These are phyloP conservation scores for Rhexocercosporidium sp. DNA, from an alignment of 2,329 filamentous ascomycete species.

Conservation along the genomic window DNA sequence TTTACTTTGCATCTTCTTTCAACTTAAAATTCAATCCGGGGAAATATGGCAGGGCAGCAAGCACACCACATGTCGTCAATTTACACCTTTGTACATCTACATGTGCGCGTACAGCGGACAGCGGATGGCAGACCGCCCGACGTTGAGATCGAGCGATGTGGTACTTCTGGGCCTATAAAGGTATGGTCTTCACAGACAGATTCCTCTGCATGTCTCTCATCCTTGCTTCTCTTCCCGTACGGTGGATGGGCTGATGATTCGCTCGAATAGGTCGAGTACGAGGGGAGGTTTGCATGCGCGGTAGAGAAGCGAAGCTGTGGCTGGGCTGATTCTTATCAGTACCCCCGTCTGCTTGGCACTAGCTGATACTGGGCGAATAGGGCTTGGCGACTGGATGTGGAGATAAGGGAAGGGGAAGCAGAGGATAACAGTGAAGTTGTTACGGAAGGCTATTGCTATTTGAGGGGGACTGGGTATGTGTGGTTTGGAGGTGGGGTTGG, in stretches of 20 bases:
- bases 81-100: background rate
- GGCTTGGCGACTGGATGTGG: background rate
- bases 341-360: background rate
- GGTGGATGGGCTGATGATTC: background rate
- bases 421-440: background rate
- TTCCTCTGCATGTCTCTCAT: background rate
- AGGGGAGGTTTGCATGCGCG: background rate
- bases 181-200: background rate
- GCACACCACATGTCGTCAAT: background rate
- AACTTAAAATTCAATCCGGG: background rate
- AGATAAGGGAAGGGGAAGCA: background rate
- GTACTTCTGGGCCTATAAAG: background rate
- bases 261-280: background rate
- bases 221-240: background rate
- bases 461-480: background rate
- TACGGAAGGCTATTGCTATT: background rate
- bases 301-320: background rate
- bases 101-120: too few relatives aligned
- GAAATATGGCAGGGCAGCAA: background rate
- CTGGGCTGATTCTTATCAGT: constrained; percentile 2
- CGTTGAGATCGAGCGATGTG: background rate
- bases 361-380: too few relatives aligned
- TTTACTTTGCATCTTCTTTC: background rate
- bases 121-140: background rate
- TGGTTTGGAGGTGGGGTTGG: background rate